These are phyloP conservation scores for Raphanus raphanistrum DNA, from an alignment of 345 rosid species.

Conservation along the genomic window DNA sequence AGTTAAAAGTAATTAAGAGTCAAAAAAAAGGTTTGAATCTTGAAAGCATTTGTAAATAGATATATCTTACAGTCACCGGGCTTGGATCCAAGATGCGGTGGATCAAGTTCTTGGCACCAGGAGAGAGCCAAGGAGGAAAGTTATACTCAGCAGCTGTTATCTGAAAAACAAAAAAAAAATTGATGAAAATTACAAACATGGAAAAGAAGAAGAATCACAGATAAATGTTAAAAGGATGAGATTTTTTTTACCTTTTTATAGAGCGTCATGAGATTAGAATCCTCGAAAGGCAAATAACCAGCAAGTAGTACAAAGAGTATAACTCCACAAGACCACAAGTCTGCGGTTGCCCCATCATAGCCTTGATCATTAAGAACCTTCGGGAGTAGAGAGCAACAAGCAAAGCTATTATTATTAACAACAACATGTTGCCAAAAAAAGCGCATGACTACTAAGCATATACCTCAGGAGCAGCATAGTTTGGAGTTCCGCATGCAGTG, in stretches of 20 bases:
- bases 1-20: not conserved
- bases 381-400: constrained; percentile 7
- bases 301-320: constrained; percentile 97
- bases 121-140: constrained; percentile 92
- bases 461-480: constrained; percentile 99
- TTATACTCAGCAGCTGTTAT: constrained; percentile 76
- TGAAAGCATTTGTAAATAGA: not conserved
- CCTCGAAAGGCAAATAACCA: constrained; percentile 96
- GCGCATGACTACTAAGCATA: constrained; percentile 17
- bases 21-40: not conserved
- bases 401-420: not conserved
- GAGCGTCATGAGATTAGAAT: constrained; percentile 74
- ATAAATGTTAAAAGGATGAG: constrained; percentile 10
- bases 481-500: constrained; percentile 99
- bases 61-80: constrained; percentile 73
- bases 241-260: constrained; percentile 74
- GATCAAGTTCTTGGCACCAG: constrained; percentile 87
- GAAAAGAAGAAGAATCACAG: constrained; percentile 7
- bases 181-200: constrained; percentile 15
- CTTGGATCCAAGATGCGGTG: constrained; percentile 84
- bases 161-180: constrained; percentile 41
- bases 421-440: constrained; percentile 13
- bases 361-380: constrained; percentile 98
- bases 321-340: constrained; percentile 98
- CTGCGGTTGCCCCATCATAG: constrained; percentile 95